A percentile compares a stretch with the other conserved stretches of the same genome.
phyloP scores from a whole-genome alignment of 768 basidiomycete species.

The Strobilomyces echinocephalus region DNA sequence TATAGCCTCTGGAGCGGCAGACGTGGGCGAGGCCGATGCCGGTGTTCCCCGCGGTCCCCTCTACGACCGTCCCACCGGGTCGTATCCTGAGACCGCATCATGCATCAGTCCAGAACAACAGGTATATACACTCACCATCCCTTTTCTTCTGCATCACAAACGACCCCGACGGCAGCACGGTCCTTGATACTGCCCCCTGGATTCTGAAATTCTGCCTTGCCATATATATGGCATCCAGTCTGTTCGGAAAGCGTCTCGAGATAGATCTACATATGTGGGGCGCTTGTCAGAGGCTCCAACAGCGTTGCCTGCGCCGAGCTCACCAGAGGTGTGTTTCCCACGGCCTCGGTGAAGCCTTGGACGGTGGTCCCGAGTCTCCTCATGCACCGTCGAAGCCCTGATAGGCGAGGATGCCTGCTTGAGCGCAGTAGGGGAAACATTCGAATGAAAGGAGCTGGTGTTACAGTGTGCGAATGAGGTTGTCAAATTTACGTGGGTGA shows the following conservation, averaged over 20 bases:
- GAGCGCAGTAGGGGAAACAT: too few relatives aligned
- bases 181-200: conserved; percentile 98
- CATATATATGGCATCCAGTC: conserved; percentile 79
- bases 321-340: conserved; percentile 93
- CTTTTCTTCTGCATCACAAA: conserved; percentile 80
- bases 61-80: conserved; percentile 94
- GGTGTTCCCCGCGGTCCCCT: conserved; percentile 98
- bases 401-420: neutral
- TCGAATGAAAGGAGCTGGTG: too few relatives aligned
- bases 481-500: neutral
- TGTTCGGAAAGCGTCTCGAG: conserved; percentile 76
- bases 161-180: conserved; percentile 86
- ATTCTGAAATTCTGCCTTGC: conserved; percentile 98
- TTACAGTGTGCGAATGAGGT: neutral
- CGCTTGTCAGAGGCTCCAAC: neutral
- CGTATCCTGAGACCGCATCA: conserved; percentile 48
- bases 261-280: conserved; percentile 56
- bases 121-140: conserved; percentile 54
- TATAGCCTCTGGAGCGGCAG: conserved; percentile 88
- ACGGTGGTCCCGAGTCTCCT: conserved; percentile 45
- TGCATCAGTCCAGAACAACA: neutral
- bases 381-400: conserved; percentile 5
- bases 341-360: conserved; percentile 78
- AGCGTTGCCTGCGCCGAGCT: conserved; percentile 18
- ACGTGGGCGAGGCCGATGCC: conserved; percentile 96